Conservation (phyloP, 2,329 filamentous ascomycete species). For the Ceratocystis smalleyi region DNA sequence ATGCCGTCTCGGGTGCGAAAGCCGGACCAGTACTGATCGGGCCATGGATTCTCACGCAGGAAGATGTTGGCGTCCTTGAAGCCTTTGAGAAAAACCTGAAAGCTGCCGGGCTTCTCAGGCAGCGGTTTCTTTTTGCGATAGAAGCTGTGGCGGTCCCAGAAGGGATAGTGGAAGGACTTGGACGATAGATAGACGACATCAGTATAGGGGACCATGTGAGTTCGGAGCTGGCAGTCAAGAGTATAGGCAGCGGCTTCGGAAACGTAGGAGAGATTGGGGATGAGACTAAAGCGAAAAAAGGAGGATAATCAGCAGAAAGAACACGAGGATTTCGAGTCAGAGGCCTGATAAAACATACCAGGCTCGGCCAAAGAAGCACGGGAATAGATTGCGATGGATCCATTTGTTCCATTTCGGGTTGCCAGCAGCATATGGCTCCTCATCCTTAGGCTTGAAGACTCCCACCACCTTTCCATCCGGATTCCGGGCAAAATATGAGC, state of each 20-base stretch:
- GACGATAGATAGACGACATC: conserved; percentile 89
- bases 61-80: conserved; percentile 97
- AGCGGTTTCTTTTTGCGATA: conserved; percentile 76
- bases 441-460: conserved; percentile 97
- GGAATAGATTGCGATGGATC: conserved; percentile 95
- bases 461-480: conserved; percentile 85
- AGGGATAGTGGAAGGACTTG: conserved; percentile 96
- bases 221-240: conserved; percentile 75
- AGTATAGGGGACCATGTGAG: conserved; percentile 88
- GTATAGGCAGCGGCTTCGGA: conserved; percentile 96
- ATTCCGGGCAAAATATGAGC: conserved; percentile 93
- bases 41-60: conserved; percentile 88
- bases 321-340: not conserved
- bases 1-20: conserved; percentile 50
- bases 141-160: conserved; percentile 82
- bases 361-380: conserved; percentile 88
- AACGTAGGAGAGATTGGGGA: conserved; percentile 93
- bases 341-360: conserved; percentile 40
- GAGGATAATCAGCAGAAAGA: conserved; percentile 15
- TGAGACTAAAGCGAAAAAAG: conserved; percentile 40
- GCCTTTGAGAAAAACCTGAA: conserved; percentile 92
- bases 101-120: conserved; percentile 83
- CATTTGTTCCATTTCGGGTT: conserved; percentile 99
- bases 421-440: conserved; percentile 90
- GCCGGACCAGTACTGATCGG: conserved; percentile 63